Base-by-base conservation (phyloP, 257 asterid genomes). In the Nicotiana tomentosiformis region DNA sequence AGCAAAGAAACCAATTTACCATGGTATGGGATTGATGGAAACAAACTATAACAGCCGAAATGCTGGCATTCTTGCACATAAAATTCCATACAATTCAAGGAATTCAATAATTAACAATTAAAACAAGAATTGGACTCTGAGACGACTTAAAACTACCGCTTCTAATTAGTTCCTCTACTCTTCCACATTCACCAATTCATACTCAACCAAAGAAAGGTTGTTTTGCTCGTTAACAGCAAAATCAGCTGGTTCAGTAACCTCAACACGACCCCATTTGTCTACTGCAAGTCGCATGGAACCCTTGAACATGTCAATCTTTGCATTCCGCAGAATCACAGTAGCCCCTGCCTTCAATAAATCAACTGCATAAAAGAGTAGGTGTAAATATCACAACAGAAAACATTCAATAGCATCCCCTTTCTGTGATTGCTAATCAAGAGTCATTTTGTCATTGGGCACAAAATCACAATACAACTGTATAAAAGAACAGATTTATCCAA, bases 241-340 rank as follows among this genome's bases (percentile, higher is more conserved):
- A 74, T 74, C 64, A 74, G 62, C 62, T 1, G 80, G 64, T 49
- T 74, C 80, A 26, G 80, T 14, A 49, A 49, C 43, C 26, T 74
- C 62, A 49, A 74, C 64, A 4, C 39, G 80, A 2, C 80, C 80
- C 80, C 80, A 74, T 26, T 74, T 74, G 80, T 74, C 80, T 49
- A 74, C 80, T 7, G 80, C 80, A 74, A 74, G 80, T 7, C 80
- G 62, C 80, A 74, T 74, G 80, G 80, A 74, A 7, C 80, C 80
- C 80, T 51, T 74, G 64, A 74, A 74, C 80, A 74, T 74, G 80
- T 74, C 80, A 49, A 74, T 74, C 64, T 74, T 74, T 1, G 80
- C 80, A 3, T 74, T 74, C 43, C 80, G 58, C 23, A 74, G 37
- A 74, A 74, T 74, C 80, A 74, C 80, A 51, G 64, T 49, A 26